Evolutionary conservation across 306 rosid species (phyloP).

Genomic region (Rosa chinensis): DNA sequence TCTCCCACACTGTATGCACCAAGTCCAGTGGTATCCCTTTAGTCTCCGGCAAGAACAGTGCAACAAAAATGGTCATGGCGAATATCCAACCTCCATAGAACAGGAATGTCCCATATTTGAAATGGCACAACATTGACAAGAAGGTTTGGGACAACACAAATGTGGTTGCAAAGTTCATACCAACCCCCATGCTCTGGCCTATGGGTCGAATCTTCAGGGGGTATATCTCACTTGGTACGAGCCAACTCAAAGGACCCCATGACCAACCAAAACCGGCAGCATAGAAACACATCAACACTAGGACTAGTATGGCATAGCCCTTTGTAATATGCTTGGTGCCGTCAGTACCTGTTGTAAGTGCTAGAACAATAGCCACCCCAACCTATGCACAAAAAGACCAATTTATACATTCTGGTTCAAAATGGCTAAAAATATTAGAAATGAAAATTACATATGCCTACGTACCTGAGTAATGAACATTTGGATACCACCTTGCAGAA

Average conservation of each 20-base stretch:
- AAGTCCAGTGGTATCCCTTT: constrained; percentile 64
- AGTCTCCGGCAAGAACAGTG: constrained; percentile 69
- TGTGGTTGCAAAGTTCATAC: constrained; percentile 39
- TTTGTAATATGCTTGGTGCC: constrained; percentile 46
- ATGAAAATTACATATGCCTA: neutral
- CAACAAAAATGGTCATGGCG: constrained; percentile 53
- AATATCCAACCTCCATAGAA: constrained; percentile 62
- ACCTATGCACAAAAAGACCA: constrained; percentile 7
- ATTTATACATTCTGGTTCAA: neutral
- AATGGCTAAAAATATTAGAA: neutral
- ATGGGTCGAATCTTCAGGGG: constrained; percentile 61
- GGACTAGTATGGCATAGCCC: constrained; percentile 43
- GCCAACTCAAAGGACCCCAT: constrained; percentile 75
- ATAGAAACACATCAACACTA: constrained; percentile 51
- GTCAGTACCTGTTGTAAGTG: constrained; percentile 36
- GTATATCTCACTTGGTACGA: constrained; percentile 74
- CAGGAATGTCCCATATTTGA: constrained; percentile 63
- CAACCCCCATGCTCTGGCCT: constrained; percentile 62
- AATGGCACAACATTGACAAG: constrained; percentile 65
- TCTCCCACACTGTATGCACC: constrained; percentile 54
- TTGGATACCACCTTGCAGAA: constrained; percentile 57
- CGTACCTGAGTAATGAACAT: constrained; percentile 58
- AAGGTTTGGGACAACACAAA: constrained; percentile 62
- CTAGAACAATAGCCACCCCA: constrained; percentile 56
- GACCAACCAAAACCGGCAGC: constrained; percentile 85